phyloP scores from a whole-genome alignment of 495 filamentous ascomycete genomes.

The Immersiella caudata region DNA sequence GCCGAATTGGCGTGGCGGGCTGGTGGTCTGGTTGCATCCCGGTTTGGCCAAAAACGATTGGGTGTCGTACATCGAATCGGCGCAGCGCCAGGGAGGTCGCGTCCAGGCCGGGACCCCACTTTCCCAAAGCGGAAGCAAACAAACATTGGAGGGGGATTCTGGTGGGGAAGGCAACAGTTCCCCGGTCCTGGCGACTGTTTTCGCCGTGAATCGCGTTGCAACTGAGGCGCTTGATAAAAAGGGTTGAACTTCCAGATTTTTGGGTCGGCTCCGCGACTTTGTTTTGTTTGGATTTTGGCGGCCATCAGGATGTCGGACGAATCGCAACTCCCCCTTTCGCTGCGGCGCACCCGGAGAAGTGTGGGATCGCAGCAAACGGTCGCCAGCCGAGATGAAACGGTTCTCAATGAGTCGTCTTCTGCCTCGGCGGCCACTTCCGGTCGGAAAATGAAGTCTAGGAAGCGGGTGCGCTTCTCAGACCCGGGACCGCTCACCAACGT shows the following conservation, averaged over 20 bases:
- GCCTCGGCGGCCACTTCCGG: constrained; percentile 22
- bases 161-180: neutral
- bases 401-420: constrained; percentile 13
- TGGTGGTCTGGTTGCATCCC: neutral
- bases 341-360: constrained; percentile 35
- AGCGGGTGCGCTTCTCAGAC: constrained; percentile 74
- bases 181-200: neutral
- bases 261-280: neutral
- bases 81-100: constrained; percentile 14
- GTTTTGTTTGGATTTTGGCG: neutral
- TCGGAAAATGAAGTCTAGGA: constrained; percentile 45
- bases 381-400: neutral
- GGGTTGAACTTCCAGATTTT: neutral
- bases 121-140: neutral
- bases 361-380: neutral
- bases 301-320: constrained; percentile 24
- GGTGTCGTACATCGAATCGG: neutral
- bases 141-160: neutral
- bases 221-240: neutral
- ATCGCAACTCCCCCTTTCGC: constrained; percentile 31
- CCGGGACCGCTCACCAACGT: constrained; percentile 52
- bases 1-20: neutral
- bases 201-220: neutral
- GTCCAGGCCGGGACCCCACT: constrained; percentile 2
- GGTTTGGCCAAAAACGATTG: neutral